phyloP scores from a whole-genome alignment of 1,139 yeast species.

The Pichia inconspicua region DNA sequence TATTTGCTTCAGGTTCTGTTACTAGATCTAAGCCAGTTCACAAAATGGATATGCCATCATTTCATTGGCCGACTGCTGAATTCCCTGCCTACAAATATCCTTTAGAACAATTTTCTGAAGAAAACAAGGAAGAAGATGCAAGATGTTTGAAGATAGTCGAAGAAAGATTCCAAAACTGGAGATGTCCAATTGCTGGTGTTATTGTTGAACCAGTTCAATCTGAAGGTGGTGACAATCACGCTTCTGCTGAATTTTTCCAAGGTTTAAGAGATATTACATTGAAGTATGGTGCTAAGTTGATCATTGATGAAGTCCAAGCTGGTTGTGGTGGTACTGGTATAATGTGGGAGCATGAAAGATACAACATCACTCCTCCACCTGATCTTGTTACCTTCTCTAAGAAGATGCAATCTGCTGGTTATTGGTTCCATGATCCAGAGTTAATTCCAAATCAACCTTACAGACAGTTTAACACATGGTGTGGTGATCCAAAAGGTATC shows the following conservation, averaged over 20 bases:
- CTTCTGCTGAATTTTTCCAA: slow-evolving; percentile 66
- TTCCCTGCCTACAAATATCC: slow-evolving; percentile 74
- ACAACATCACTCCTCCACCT: slow-evolving; percentile 63
- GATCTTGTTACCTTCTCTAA: slow-evolving; percentile 80
- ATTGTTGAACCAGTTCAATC: slow-evolving; percentile 78
- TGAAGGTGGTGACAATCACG: slow-evolving; percentile 87
- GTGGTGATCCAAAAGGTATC: slow-evolving; percentile 81
- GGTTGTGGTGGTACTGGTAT: slow-evolving; percentile 84
- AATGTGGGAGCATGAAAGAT: slow-evolving; percentile 84
- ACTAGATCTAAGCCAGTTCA: slow-evolving; percentile 80
- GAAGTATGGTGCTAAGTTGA: slow-evolving; percentile 59
- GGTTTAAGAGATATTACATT: slow-evolving; percentile 65
- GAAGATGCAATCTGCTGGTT: slow-evolving; percentile 83
- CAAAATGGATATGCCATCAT: slow-evolving; percentile 76
- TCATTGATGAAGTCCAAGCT: slow-evolving; percentile 80
- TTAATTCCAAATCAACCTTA: slow-evolving; percentile 64
- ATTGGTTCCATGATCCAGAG: slow-evolving; percentile 64
- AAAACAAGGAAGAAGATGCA: slow-evolving; percentile 56
- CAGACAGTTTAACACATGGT: slow-evolving; percentile 88
- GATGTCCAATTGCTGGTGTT: slow-evolving; percentile 64
- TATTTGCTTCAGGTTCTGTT: slow-evolving; percentile 70
- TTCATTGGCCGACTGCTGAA: slow-evolving; percentile 83
- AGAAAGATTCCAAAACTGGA: slow-evolving; percentile 47
- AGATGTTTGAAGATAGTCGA: slow-evolving; percentile 58
- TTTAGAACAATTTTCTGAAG: slow-evolving; percentile 46